Percentiles rank a stretch among this genome's conserved stretches.
Conservation (phyloP, 2,329 filamentous ascomycete species). For the Fulvia fulva region DNA sequence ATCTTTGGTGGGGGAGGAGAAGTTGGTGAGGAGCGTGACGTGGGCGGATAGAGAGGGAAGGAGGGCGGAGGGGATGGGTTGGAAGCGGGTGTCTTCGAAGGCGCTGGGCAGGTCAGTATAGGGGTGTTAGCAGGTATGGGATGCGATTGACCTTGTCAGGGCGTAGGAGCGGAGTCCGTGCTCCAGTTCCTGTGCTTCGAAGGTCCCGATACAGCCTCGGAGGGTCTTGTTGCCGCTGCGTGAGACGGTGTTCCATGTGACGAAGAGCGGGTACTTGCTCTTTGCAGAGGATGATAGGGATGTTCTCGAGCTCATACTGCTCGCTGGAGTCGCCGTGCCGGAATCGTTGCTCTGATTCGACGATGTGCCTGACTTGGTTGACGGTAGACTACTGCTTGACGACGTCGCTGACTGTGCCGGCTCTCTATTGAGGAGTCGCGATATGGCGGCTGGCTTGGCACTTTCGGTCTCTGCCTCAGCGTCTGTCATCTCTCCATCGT, state of each 20-base stretch:
- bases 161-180: conserved; percentile 75
- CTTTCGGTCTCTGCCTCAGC: conserved; percentile 20
- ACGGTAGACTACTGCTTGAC: conserved; percentile 31
- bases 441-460: conserved; percentile 42
- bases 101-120: conserved; percentile 41
- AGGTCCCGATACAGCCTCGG: conserved; percentile 94
- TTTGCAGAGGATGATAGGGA: conserved; percentile 40
- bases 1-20: conserved; percentile 56
- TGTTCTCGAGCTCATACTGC: conserved; percentile 41
- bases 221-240: conserved; percentile 61
- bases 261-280: conserved; percentile 68
- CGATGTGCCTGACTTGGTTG: conserved; percentile 16
- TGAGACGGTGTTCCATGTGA: conserved; percentile 84
- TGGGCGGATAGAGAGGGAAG: conserved; percentile 68
- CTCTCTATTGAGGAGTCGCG: conserved; percentile 36
- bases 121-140: neutral
- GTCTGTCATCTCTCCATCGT: conserved; percentile 29
- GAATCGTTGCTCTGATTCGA: conserved; percentile 17
- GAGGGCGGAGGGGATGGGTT: conserved; percentile 61
- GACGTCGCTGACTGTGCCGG: conserved; percentile 19
- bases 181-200: conserved; percentile 70
- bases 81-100: conserved; percentile 61
- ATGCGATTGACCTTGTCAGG: conserved; percentile 62
- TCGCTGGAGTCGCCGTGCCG: conserved; percentile 30
- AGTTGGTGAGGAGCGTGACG: conserved; percentile 66